These are phyloP conservation scores for Corymbia citriodora DNA, from an alignment of 441 rosid genomes.

Conservation along the genomic window DNA sequence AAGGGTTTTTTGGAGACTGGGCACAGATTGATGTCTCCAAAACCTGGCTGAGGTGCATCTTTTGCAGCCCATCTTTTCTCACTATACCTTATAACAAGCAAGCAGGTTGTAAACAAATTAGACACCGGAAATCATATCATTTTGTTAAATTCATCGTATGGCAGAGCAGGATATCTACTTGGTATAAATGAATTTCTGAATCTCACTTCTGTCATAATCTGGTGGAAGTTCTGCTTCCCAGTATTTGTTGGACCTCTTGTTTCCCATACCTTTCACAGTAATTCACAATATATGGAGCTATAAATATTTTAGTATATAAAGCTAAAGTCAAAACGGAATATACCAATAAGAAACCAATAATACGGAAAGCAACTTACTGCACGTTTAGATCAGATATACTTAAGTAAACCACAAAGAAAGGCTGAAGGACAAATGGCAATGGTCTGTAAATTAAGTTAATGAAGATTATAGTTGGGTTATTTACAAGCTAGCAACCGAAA, in stretches of 20 bases:
- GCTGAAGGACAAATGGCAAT: background rate
- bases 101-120: background rate
- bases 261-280: conserved; percentile 41
- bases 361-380: background rate
- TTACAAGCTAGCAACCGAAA: background rate
- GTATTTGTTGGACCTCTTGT: conserved; percentile 46
- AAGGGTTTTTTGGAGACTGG: conserved; percentile 2
- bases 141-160: background rate
- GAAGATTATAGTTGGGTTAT: background rate
- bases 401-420: background rate
- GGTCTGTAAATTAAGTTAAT: background rate
- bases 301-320: background rate
- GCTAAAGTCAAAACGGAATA: background rate
- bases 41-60: conserved; percentile 17
- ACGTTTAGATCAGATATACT: background rate
- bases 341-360: background rate
- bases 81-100: conserved; percentile 24
- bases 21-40: conserved; percentile 4
- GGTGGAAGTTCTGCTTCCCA: conserved; percentile 72
- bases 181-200: conserved; percentile 45
- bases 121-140: background rate
- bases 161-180: conserved; percentile 27
- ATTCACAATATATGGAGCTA: background rate
- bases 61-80: conserved; percentile 47
- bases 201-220: conserved; percentile 37